A percentile compares a stretch with the other conserved stretches of the same genome.
Conservation (phyloP, 108 stramenopile genomes). For the Skeletonema costatum region DNA sequence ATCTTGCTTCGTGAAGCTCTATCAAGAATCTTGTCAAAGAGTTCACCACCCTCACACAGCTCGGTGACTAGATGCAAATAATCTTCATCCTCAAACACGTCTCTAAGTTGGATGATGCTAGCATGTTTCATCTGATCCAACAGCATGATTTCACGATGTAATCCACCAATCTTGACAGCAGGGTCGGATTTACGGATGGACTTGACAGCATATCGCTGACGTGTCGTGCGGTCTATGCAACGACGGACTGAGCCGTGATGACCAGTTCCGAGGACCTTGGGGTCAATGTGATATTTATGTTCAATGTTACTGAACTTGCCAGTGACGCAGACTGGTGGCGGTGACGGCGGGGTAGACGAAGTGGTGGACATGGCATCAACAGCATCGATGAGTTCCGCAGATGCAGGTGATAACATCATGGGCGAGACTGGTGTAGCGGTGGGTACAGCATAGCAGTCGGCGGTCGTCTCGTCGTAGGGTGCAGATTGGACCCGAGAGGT, state of each 20-base stretch:
- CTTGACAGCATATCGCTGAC: slow-evolving; percentile 45
- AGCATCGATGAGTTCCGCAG: not conserved
- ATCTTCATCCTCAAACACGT: slow-evolving; percentile 74
- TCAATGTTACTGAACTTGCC: slow-evolving; percentile 29
- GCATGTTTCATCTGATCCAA: slow-evolving; percentile 67
- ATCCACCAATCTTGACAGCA: slow-evolving; percentile 8
- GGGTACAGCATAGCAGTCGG: not conserved
- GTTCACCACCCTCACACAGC: slow-evolving; percentile 80
- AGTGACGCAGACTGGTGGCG: slow-evolving; percentile 8
- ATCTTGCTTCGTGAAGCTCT: slow-evolving; percentile 31
- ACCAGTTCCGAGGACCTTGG: slow-evolving; percentile 33
- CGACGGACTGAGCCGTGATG: slow-evolving; percentile 43
- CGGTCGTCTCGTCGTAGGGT: not conserved
- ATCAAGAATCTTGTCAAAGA: slow-evolving; percentile 75
- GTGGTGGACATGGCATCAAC: not conserved
- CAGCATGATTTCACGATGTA: slow-evolving; percentile 55
- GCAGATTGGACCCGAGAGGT: not conserved
- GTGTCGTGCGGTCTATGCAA: slow-evolving; percentile 27
- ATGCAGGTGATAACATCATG: not conserved
- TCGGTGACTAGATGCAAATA: slow-evolving; percentile 82
- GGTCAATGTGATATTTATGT: slow-evolving; percentile 37
- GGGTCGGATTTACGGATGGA: slow-evolving; percentile 27
- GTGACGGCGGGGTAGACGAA: not conserved
- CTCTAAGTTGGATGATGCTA: slow-evolving; percentile 73
- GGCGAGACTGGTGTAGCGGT: not conserved